Conservation (phyloP, 2,329 filamentous ascomycete genomes). For the Beauveria brongniartii region DNA sequence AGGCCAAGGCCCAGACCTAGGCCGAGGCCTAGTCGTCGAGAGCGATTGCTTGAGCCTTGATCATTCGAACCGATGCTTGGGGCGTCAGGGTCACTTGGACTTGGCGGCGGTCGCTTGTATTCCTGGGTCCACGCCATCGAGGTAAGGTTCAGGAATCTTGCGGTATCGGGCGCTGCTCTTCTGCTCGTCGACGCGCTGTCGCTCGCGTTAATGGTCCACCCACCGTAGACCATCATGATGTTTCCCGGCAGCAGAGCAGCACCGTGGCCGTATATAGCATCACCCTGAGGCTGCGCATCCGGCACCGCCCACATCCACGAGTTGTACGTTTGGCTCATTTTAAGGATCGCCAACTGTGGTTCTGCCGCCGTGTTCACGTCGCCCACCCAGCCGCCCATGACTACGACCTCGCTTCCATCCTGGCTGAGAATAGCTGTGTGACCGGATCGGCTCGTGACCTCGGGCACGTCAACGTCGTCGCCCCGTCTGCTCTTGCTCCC, state of each 20-base stretch:
- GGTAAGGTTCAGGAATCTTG: conserved; percentile 50
- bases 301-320: conserved; percentile 67
- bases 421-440: conserved; percentile 77
- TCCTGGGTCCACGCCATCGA: conserved; percentile 43
- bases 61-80: conserved; percentile 17
- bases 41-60: conserved; percentile 11
- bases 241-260: conserved; percentile 57
- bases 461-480: conserved; percentile 11
- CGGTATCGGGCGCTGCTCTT: conserved; percentile 16
- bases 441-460: conserved; percentile 74
- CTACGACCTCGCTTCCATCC: conserved; percentile 67
- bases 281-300: conserved; percentile 33
- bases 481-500: conserved; percentile 4
- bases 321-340: conserved; percentile 67
- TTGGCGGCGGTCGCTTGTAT: conserved; percentile 38
- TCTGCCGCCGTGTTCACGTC: conserved; percentile 66
- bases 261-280: conserved; percentile 54
- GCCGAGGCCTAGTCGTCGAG: conserved; percentile 45
- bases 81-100: conserved; percentile 14
- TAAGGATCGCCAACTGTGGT: conserved; percentile 72
- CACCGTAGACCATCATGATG: conserved; percentile 60
- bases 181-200: conserved; percentile 21
- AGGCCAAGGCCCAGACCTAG: conserved; percentile 59
- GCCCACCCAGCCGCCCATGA: conserved; percentile 91
- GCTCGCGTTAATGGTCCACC: conserved; percentile 39